Base-by-base conservation (phyloP, 495 filamentous ascomycete genomes). In the Cercophora samala region DNA sequence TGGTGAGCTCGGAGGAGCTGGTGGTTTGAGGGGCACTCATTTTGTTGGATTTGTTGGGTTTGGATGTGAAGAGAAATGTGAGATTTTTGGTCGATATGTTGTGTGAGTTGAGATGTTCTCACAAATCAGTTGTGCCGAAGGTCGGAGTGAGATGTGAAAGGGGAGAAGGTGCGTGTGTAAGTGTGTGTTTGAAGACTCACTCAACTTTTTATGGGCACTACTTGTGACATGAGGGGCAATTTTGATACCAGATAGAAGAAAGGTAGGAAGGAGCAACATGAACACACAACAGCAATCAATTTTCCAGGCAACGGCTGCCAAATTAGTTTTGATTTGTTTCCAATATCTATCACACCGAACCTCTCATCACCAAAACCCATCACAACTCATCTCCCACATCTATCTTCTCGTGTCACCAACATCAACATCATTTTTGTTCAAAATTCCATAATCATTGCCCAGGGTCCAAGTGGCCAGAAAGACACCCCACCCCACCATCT, bases 1-100 rank as follows among this genome's bases (percentile, higher is more conserved):
- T 81, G 64, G 88, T 91, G 69, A 90, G 78, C 64, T 85, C 83
- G 17, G 78, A 74, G 55, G 76, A 74, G 66, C 74, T 73, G 60
- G 73, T 74, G 25, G 65, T 55, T 22, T 68, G 60, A 63, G 58
- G 22, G 42, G 46, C 21, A 69, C 68, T 67, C 70, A 72, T 72
- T 24, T 65, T 71, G 59, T 24, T 55, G 61, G 37, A 11, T 9
- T 62, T 13, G 18, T 59, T 54, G 54, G 26, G 64, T 22, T 67
- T 22, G 11, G 37, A 46, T 54, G 53, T 42, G 63, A 9, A 26
- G 63, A 25, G 58, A 54, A 17, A 18, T 26, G 62, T 63, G 62
- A 53, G 8, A 46, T 46, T 4, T 54, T 54, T 29, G 26, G 8
- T 8, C 26, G 26, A 29, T 29, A 6, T 4, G 53, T 56, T 56